phyloP scores from a whole-genome alignment of 202 grass and related monocot genomes.

The Bolboschoenoplectus hybrid region DNA sequence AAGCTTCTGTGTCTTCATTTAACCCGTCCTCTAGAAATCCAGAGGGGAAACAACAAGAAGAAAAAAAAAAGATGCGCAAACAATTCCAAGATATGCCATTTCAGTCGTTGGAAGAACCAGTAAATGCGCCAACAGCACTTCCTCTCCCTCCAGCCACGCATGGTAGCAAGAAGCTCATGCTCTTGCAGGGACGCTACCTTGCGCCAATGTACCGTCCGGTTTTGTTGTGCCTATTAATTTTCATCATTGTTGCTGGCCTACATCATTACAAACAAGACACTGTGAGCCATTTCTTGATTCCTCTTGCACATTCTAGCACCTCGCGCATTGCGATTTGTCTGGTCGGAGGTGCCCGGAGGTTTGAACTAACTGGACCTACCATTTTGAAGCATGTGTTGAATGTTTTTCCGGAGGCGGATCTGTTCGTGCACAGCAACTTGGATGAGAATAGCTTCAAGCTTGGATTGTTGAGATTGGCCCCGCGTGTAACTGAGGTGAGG shows the following conservation, averaged over 20 bases:
- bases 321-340: conserved; percentile 57
- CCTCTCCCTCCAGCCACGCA: not conserved
- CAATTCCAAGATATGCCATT: not conserved
- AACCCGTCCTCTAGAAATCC: not conserved
- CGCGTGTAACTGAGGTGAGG: conserved; percentile 52
- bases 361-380: conserved; percentile 86
- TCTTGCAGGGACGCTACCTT: not conserved
- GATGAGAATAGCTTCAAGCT: conserved; percentile 73
- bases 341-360: conserved; percentile 79
- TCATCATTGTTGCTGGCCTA: not conserved
- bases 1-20: not conserved
- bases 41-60: not conserved
- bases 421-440: conserved; percentile 79
- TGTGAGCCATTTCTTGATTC: not conserved
- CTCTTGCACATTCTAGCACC: not conserved
- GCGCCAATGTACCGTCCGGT: not conserved
- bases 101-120: too few relatives aligned
- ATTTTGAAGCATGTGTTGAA: conserved; percentile 63
- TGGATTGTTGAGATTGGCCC: conserved; percentile 41
- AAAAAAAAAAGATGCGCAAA: not conserved
- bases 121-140: not conserved
- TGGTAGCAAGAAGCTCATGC: not conserved
- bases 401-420: conserved; percentile 40
- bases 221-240: not conserved
- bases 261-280: not conserved